phyloP scores from a whole-genome alignment of 306 rosid species.

The Trifolium subterraneum region DNA sequence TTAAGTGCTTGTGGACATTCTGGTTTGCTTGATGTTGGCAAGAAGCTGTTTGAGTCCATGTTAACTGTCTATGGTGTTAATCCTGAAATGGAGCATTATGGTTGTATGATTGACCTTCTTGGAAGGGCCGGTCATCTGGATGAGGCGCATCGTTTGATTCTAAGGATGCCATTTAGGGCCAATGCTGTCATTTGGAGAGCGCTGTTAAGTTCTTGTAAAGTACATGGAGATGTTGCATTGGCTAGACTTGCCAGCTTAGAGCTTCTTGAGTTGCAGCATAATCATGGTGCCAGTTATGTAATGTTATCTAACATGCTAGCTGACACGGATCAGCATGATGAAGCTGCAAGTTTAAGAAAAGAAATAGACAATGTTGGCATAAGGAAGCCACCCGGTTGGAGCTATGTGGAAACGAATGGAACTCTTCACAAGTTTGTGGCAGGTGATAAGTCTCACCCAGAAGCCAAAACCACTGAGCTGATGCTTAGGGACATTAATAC shows the following conservation, averaged over 20 bases:
- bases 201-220: slow-evolving; percentile 50
- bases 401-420: slow-evolving; percentile 55
- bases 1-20: slow-evolving; percentile 55
- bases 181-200: slow-evolving; percentile 55
- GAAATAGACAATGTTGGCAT: slow-evolving; percentile 44
- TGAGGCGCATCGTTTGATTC: slow-evolving; percentile 47
- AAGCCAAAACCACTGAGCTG: slow-evolving; percentile 22
- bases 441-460: slow-evolving; percentile 20
- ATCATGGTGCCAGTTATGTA: slow-evolving; percentile 53
- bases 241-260: slow-evolving; percentile 47
- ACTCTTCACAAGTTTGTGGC: slow-evolving; percentile 50
- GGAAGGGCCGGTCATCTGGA: slow-evolving; percentile 51
- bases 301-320: slow-evolving; percentile 48
- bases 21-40: slow-evolving; percentile 54
- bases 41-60: slow-evolving; percentile 53
- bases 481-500: slow-evolving; percentile 43
- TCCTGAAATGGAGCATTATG: slow-evolving; percentile 55
- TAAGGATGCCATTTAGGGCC: slow-evolving; percentile 51
- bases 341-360: slow-evolving; percentile 51
- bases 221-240: slow-evolving; percentile 46
- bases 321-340: slow-evolving; percentile 46
- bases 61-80: slow-evolving; percentile 25
- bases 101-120: slow-evolving; percentile 59
- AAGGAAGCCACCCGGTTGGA: slow-evolving; percentile 60
- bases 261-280: slow-evolving; percentile 54